Conservation (phyloP, 805 yeast genomes). For the Sungouiella thailandica region DNA sequence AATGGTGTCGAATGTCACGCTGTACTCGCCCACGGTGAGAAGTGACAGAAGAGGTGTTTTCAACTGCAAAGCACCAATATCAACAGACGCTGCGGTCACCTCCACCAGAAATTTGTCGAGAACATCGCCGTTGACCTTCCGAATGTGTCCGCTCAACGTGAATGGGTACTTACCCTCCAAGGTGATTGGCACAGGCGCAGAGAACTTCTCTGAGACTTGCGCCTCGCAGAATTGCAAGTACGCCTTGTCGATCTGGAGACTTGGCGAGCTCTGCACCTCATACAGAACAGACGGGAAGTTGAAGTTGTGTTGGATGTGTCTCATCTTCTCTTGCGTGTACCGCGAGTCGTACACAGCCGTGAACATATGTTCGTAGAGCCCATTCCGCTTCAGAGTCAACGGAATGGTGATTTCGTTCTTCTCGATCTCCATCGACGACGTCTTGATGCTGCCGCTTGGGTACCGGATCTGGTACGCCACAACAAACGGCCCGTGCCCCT, state of each 20-base stretch:
- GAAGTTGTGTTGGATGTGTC: conserved; percentile 2
- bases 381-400: conserved; percentile 42
- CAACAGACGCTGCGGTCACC: conserved; percentile 25
- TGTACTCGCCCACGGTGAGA: conserved; percentile 66
- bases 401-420: conserved; percentile 25
- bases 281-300: conserved; percentile 21
- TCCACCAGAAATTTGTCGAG: conserved; percentile 25
- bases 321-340: conserved; percentile 41
- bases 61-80: conserved; percentile 8
- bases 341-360: conserved; percentile 60
- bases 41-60: conserved; percentile 25
- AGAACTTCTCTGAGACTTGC: conserved; percentile 22
- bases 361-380: conserved; percentile 58
- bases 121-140: conserved; percentile 54
- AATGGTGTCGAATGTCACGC: conserved; percentile 52
- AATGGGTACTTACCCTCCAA: conserved; percentile 62
- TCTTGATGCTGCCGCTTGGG: conserved; percentile 50
- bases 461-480: conserved; percentile 57
- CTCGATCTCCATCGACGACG: conserved; percentile 29
- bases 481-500: conserved; percentile 64
- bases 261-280: conserved; percentile 59
- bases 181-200: conserved; percentile 45
- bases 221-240: conserved; percentile 44
- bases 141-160: conserved; percentile 49
- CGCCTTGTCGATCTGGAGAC: conserved; percentile 44